Evolutionary conservation across 2,329 filamentous ascomycete species (phyloP).

Genomic region (Fragosphaeria purpurea): DNA sequence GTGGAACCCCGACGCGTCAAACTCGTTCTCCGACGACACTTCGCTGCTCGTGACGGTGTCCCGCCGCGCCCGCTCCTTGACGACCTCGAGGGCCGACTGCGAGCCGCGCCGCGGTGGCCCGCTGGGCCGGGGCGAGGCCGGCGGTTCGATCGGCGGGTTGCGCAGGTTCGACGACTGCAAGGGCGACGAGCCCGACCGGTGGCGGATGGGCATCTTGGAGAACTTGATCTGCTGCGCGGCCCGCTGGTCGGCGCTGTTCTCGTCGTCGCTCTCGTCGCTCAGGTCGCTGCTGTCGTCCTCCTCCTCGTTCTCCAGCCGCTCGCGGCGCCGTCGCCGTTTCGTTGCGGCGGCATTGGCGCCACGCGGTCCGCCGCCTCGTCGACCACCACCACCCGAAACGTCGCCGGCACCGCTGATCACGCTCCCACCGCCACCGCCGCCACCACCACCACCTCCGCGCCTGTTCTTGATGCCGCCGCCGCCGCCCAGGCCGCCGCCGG

Average conservation of each 20-base stretch:
- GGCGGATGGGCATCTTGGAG: slow-evolving; percentile 84
- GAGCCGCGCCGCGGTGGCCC: slow-evolving; percentile 50
- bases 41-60: slow-evolving; percentile 78
- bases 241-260: slow-evolving; percentile 34
- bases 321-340: slow-evolving; percentile 54
- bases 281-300: slow-evolving; percentile 80
- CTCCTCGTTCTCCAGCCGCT: slow-evolving; percentile 75
- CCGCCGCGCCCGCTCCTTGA: slow-evolving; percentile 58
- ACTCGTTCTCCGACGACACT: slow-evolving; percentile 73
- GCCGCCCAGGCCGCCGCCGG: not conserved
- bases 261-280: slow-evolving; percentile 65
- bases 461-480: not conserved
- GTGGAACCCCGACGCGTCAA: slow-evolving; percentile 57
- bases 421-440: not conserved
- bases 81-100: slow-evolving; percentile 58
- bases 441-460: not conserved
- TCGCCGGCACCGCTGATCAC: slow-evolving; percentile 1
- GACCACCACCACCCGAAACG: slow-evolving; percentile 31
- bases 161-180: slow-evolving; percentile 56
- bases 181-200: slow-evolving; percentile 80
- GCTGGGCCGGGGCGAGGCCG: slow-evolving; percentile 35
- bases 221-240: slow-evolving; percentile 90
- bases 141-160: slow-evolving; percentile 33
- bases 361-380: slow-evolving; percentile 45
- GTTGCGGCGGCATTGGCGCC: slow-evolving; percentile 57